phyloP scores from a whole-genome alignment of 768 basidiomycete genomes.

The Hericium rajendrae region DNA sequence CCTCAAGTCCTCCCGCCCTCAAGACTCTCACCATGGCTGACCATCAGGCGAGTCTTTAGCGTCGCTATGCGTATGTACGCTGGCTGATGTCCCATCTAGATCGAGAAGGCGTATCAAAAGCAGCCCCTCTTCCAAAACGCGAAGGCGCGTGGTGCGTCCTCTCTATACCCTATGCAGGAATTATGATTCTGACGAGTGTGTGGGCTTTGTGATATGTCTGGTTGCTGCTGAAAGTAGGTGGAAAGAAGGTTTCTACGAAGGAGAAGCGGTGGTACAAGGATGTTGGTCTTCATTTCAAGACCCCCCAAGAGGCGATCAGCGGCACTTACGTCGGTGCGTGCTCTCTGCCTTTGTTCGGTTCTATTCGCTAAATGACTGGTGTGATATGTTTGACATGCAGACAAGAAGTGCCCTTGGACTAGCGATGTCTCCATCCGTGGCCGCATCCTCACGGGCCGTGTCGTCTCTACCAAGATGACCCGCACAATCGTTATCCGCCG shows the following conservation, averaged over 20 bases:
- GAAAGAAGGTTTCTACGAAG: slow-evolving; percentile 89
- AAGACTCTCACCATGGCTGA: slow-evolving; percentile 30
- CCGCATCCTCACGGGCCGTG: slow-evolving; percentile 95
- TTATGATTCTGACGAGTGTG: background rate
- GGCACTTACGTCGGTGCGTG: slow-evolving; percentile 91
- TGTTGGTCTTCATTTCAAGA: slow-evolving; percentile 95
- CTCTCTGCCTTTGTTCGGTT: background rate
- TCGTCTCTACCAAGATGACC: slow-evolving; percentile 99
- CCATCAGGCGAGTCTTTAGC: slow-evolving; percentile 22
- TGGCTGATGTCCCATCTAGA: slow-evolving; percentile 33
- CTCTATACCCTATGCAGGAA: background rate
- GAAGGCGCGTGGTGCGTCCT: slow-evolving; percentile 78
- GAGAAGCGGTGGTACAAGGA: slow-evolving; percentile 99
- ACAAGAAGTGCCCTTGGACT: slow-evolving; percentile 99
- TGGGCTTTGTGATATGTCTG: background rate
- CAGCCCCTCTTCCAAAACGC: slow-evolving; percentile 97
- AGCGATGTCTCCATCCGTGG: slow-evolving; percentile 96
- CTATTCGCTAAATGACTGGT: background rate
- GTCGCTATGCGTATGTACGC: background rate
- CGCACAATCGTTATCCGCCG: slow-evolving; percentile 95
- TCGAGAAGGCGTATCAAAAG: slow-evolving; percentile 97
- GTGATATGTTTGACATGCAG: slow-evolving; percentile 28
- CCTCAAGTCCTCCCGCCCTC: slow-evolving; percentile 14
- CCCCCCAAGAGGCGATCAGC: slow-evolving; percentile 88
- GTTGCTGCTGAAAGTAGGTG: slow-evolving; percentile 33